Conservation (phyloP, 2,329 filamentous ascomycete genomes). For the Clonostachys byssicola region DNA sequence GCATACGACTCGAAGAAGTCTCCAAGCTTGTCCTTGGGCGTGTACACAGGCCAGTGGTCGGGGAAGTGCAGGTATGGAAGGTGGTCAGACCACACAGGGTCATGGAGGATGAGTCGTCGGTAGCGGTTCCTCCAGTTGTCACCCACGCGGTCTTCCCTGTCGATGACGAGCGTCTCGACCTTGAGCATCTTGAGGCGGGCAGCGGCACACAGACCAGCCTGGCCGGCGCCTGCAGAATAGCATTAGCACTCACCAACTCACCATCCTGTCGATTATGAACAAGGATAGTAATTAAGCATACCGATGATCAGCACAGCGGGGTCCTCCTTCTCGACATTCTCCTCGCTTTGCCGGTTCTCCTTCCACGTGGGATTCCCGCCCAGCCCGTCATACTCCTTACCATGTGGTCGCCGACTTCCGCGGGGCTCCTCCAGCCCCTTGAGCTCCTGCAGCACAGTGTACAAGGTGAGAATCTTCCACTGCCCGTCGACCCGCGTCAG, state of each 20-base stretch:
- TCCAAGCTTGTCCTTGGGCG: constrained; percentile 67
- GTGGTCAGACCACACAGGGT: constrained; percentile 59
- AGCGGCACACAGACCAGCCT: constrained; percentile 52
- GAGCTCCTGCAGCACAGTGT: constrained; percentile 52
- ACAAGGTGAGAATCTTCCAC: constrained; percentile 64
- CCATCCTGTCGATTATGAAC: too few relatives aligned
- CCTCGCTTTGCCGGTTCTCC: constrained; percentile 43
- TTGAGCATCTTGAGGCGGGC: constrained; percentile 57
- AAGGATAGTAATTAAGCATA: constrained; percentile 19
- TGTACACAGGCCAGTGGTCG: constrained; percentile 64
- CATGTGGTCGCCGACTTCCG: constrained; percentile 42
- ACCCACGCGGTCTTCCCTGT: constrained; percentile 52
- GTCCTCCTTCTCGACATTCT: constrained; percentile 40
- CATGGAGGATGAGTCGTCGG: constrained; percentile 63
- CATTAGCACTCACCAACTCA: background rate
- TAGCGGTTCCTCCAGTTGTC: constrained; percentile 65
- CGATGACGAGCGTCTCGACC: constrained; percentile 50
- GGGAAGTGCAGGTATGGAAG: constrained; percentile 64
- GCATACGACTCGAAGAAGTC: constrained; percentile 67
- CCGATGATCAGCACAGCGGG: constrained; percentile 61
- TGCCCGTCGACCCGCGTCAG: constrained; percentile 33
- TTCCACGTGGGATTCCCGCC: constrained; percentile 54
- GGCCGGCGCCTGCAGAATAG: constrained; percentile 44
- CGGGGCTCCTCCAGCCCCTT: constrained; percentile 47
- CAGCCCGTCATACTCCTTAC: constrained; percentile 50